Evolutionary conservation across 2,329 filamentous ascomycete genomes (phyloP), one percentile per base, ranked within the genome.

Genomic region (Seiridium cupressi): DNA sequence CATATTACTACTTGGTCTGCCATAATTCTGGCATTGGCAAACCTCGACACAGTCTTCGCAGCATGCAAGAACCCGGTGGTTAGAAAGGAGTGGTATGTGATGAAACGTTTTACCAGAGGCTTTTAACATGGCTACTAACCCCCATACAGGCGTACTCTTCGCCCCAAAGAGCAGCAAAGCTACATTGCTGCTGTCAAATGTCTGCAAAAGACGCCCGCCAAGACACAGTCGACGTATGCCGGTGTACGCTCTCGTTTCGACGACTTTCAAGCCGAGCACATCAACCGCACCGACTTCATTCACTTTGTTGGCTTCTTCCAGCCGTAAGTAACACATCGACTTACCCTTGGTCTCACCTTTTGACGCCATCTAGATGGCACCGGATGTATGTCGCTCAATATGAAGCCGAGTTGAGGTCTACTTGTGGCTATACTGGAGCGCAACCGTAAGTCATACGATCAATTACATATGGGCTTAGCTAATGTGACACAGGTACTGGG

Each of bases 261-360:
- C 65, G 78, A 81, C 63, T 80, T 79, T 57, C 67, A 76, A 42
- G 77, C 72, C 8, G 66, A 74, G 7, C 78, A 80, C 61, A 80
- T 80, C 61, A 74, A 73, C 47, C 70, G 77, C 62, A 57, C 55
- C 1, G 55, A 72, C 36, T 63, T 60, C 8, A 74, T 79, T 40
- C 77, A 80, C 64, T 69, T 65, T 58, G 63, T 61, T 10, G 55
- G 55, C 32, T 58, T 58, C 26, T 58, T 58, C 18, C 55, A 49
- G 9, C 55, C 55, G 55, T 58, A 18, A 58, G 55, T 44, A 13
- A 26, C 10, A 40, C n/a, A 42, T 26, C 13, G 4, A 10, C 4
- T 1, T 26, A 5, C 13, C 13, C 5, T 40, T n/a, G 18, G 8
- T 9, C 47, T 38, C 10, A 48, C 26, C 1, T 44, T 18, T n/a